A percentile compares a stretch with the other conserved stretches of the same genome.
phyloP scores from a whole-genome alignment of 768 basidiomycete genomes.

The Peribolospora baueri region DNA sequence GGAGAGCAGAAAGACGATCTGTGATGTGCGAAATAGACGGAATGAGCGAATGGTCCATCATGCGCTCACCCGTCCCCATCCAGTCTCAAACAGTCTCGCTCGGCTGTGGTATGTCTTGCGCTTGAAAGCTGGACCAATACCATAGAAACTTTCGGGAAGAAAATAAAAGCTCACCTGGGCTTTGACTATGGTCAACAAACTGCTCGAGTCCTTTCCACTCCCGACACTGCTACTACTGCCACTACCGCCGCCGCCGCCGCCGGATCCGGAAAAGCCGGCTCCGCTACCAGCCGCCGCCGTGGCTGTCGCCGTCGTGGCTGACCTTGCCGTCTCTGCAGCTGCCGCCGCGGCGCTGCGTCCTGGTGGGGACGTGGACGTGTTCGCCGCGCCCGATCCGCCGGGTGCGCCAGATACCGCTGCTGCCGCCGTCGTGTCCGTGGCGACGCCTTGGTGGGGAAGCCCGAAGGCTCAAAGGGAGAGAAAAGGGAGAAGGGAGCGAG shows the following conservation, averaged over 20 bases:
- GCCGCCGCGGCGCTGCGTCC: conserved; percentile 23
- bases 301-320: not conserved
- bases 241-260: not conserved
- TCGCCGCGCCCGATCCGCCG: conserved; percentile 36
- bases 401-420: not conserved
- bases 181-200: conserved; percentile 16
- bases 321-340: not conserved
- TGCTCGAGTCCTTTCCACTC: not conserved
- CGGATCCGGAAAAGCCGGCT: not conserved
- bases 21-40: conserved; percentile 21
- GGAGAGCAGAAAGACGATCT: conserved; percentile 90
- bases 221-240: not conserved
- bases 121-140: too few relatives aligned
- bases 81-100: too few relatives aligned
- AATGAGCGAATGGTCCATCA: too few relatives aligned
- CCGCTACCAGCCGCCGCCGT: not conserved
- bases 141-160: too few relatives aligned
- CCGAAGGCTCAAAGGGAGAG: not conserved
- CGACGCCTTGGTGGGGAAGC: not conserved
- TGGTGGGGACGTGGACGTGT: conserved; percentile 57
- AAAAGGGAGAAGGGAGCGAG: conserved; percentile 40
- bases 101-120: too few relatives aligned
- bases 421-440: not conserved
- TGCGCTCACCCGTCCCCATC: too few relatives aligned
- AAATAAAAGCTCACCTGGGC: conserved; percentile 5